These are phyloP conservation scores for Myxozyma geophila DNA, from an alignment of 805 yeast genomes.

Conservation along the genomic window DNA sequence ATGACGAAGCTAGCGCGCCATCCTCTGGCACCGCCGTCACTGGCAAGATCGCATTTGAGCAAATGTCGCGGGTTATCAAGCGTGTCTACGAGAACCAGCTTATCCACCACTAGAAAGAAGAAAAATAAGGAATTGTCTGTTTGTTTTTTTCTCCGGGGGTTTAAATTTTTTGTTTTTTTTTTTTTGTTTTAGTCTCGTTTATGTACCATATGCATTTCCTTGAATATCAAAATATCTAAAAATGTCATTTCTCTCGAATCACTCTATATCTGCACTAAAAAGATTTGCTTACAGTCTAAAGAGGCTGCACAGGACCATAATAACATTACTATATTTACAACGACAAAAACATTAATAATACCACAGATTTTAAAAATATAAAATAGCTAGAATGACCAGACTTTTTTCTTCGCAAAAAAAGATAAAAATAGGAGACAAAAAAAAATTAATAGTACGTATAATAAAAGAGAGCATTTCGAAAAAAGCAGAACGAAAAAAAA, in stretches of 20 bases:
- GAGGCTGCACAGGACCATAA: conserved; percentile 38
- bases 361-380: not conserved
- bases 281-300: conserved; percentile 48
- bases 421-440: not conserved
- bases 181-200: not conserved
- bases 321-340: conserved; percentile 1
- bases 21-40: conserved; percentile 36
- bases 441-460: too few species aligned
- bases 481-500: too few species aligned
- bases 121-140: not conserved
- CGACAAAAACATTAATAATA: not conserved
- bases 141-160: not conserved
- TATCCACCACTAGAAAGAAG: conserved; percentile 3
- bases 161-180: not conserved
- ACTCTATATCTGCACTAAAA: conserved; percentile 13
- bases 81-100: conserved; percentile 42
- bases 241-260: too few species aligned
- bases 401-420: not conserved
- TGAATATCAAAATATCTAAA: too few species aligned
- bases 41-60: conserved; percentile 41
- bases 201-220: not conserved
- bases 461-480: too few species aligned
- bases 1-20: conserved; percentile 34
- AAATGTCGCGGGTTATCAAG: conserved; percentile 42
- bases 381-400: not conserved